Evolutionary conservation across 176 grass and related monocot species (phyloP).

Genomic region (Puccinellia tenuiflora): DNA sequence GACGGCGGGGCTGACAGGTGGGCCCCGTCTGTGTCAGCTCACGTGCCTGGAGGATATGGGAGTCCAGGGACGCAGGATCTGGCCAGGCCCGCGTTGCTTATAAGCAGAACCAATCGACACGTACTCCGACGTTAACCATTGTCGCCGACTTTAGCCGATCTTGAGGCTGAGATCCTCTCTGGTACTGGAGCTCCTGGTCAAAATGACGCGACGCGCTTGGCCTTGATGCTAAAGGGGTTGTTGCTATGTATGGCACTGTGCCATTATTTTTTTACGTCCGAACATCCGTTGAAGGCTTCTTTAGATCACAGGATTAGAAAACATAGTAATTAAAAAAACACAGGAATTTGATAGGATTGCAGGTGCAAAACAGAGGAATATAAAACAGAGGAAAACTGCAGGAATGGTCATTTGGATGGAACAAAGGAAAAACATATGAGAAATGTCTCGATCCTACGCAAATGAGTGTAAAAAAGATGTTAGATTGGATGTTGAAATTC

Average conservation of each 20-base stretch:
- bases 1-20: neutral
- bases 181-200: neutral
- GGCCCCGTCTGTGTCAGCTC: neutral
- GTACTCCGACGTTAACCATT: neutral
- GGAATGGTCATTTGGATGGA: too few relatives aligned
- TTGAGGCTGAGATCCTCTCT: neutral
- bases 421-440: too few relatives aligned
- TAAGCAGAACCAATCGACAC: slow-evolving; percentile 3
- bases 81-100: slow-evolving; percentile 10
- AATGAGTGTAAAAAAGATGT: too few relatives aligned
- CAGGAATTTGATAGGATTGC: too few relatives aligned
- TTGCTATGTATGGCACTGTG: neutral
- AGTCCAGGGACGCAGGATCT: slow-evolving; percentile 21
- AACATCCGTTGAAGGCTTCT: neutral
- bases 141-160: neutral
- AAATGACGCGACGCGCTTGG: neutral
- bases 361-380: too few relatives aligned
- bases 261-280: neutral
- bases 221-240: neutral
- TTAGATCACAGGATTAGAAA: too few relatives aligned
- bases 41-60: neutral
- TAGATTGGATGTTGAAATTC: too few relatives aligned
- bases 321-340: too few relatives aligned
- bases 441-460: too few relatives aligned
- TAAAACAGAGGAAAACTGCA: too few relatives aligned